Evolutionary conservation across 176 grass and related monocot genomes (phyloP).

Genomic region (Luzula sylvatica): DNA sequence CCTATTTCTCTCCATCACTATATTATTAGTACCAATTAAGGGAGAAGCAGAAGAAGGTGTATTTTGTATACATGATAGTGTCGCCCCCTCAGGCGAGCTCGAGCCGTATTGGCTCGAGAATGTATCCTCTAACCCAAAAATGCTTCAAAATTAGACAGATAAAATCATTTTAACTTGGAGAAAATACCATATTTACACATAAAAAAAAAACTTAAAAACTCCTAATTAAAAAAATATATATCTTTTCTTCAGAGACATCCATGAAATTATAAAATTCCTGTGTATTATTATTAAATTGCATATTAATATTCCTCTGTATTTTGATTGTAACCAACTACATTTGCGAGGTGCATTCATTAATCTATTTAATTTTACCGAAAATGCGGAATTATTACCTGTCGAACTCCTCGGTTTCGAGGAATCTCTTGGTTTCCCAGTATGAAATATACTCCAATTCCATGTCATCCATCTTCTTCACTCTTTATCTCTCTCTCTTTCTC

Average conservation of each 20-base stretch:
- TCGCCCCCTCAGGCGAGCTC: conserved; percentile 45
- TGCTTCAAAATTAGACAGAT: conserved; percentile 21
- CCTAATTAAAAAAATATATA: too few relatives aligned
- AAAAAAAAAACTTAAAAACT: not conserved
- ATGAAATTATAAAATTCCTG: too few relatives aligned
- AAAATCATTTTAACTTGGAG: not conserved
- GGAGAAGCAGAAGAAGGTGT: conserved; percentile 1
- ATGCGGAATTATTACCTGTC: conserved; percentile 29
- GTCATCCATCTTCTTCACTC: not conserved
- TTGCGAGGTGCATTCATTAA: too few relatives aligned
- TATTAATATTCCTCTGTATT: too few relatives aligned
- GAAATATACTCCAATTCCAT: conserved; percentile 42
- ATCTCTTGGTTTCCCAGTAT: conserved; percentile 76
- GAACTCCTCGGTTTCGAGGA: conserved; percentile 50
- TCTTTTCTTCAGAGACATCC: too few relatives aligned
- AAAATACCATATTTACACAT: not conserved
- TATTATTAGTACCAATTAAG: conserved; percentile 18
- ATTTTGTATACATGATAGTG: too few relatives aligned
- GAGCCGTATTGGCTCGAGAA: conserved; percentile 44
- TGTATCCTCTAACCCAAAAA: conserved; percentile 36
- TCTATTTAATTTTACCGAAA: not conserved
- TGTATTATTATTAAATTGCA: too few relatives aligned
- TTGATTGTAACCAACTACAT: too few relatives aligned
- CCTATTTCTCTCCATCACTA: conserved; percentile 54
- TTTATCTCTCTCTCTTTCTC: not conserved